Evolutionary conservation across 202 grass and related monocot genomes (phyloP), one percentile per base, ranked within the genome.

Genomic region (Carex sylvatica): DNA sequence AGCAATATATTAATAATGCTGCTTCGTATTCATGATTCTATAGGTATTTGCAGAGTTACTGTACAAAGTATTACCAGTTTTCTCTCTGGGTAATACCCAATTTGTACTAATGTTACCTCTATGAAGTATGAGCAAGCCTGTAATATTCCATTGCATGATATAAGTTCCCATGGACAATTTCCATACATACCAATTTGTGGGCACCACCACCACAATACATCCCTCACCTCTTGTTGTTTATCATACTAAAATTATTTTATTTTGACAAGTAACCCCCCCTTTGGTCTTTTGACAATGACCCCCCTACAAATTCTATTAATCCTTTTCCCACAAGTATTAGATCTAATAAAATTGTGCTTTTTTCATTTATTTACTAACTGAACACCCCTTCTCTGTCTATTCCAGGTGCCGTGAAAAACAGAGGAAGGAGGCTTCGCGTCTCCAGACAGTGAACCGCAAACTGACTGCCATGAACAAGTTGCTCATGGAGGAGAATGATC

Each of bases 401-500:
- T 87, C 54, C 13, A 99, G 96, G 80, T 99, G 96, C 81, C 93
- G 96, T 18, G 96, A 99, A 87, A 99, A 99, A 82, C 96, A 99
- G 86, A 89, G 96, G 76, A 99, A 96, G 86, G 96, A 99, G 85
- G 84, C 96, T 9, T 99, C 91, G 31, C 93, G 96, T 66, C 88
- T 99, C 40, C 96, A 99, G 46, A 96, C 96, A 0, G 96, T 99
- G 71, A 99, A 99, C 61, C 85, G 96, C 61, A 99, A 99, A 82
- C 86, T 99, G 12, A 87, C 86, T 7, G 93, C 96, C 0, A 96
- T 96, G 96, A 99, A 99, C 80, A 99, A 99, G 83, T 72, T 99
- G 88, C 82, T 99, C 67, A 99, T 99, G 96, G 96, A 99, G 85
- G 96, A 99, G 28, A 99, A 99, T 77, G 96, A 99, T 86, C 83